Base-by-base conservation (phyloP, 2,329 filamentous ascomycete genomes). In the Thielaviopsis ethacetica region DNA sequence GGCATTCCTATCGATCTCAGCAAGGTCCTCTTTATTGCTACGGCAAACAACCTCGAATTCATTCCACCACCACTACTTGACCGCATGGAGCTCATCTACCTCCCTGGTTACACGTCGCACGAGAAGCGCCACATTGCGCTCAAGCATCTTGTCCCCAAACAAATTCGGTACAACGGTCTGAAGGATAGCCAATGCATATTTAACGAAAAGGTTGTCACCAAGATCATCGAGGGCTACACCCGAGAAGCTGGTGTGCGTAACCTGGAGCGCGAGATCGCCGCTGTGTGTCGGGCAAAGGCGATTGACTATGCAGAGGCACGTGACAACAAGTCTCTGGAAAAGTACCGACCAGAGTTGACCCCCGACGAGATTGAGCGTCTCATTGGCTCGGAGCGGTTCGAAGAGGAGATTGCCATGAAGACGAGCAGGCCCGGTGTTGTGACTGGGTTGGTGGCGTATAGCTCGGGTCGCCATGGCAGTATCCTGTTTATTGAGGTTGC, bases 401-500 rank as follows among this genome's bases (percentile, higher is more conserved):
- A 96, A 66, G 91, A 96, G 69, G 93, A 64, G 72, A 88, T 98
- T 66, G 88, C 93, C 13, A 91, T 95, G 69, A 89, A 87, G 67
- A 82, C 81, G 68, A 77, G 80, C 64, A 83, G 90, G 19, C 91
- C 93, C 1, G 93, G 93, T 59, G 87, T 98, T 59, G 91, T 98
- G 44, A 98, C 93, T 0, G 93, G 93, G 15, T 83, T 98, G 34
- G 93, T 98, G 17, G 93, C 93, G 9, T 98, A 96, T 74, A 89
- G 85, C 67, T 86, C 85, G 3, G 91, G 93, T 55, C 90, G 90
- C 54, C 91, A 96, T 69, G 93, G 93, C 63, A 91, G 87, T 68
- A 98, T 98, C 66, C 79, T 98, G 59, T 98, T 98, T 76, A 98
- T 98, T 66, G 93, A 98, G 72, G 89, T 96, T 52, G 89, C 91